These are phyloP conservation scores for Colletotrichum simmondsii DNA, from an alignment of 2,329 filamentous ascomycete species.

Conservation along the genomic window DNA sequence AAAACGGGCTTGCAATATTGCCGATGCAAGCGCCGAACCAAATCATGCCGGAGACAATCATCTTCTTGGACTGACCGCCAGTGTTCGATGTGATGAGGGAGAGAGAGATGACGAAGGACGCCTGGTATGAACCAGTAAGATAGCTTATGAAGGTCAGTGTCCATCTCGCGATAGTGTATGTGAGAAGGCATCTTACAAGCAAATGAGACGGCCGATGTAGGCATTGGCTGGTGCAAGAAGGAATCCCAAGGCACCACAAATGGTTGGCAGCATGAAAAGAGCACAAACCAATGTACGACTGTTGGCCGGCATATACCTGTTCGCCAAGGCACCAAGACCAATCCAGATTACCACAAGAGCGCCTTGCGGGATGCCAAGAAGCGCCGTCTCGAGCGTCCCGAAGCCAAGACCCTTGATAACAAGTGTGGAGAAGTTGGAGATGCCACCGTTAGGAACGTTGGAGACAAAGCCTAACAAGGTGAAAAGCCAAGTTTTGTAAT, in stretches of 20 bases:
- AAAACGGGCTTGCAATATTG: conserved; percentile 72
- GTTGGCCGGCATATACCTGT: conserved; percentile 53
- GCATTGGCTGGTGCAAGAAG: conserved; percentile 61
- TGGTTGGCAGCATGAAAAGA: conserved; percentile 68
- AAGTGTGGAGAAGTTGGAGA: conserved; percentile 69
- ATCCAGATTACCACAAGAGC: conserved; percentile 51
- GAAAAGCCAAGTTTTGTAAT: conserved; percentile 70
- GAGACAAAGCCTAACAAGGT: conserved; percentile 63
- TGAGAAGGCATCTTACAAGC: conserved; percentile 51
- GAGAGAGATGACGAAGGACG: conserved; percentile 52
- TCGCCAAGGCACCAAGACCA: conserved; percentile 52
- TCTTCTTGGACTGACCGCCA: conserved; percentile 70
- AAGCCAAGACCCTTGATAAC: conserved; percentile 70
- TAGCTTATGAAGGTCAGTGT: conserved; percentile 37
- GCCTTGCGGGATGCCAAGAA: conserved; percentile 52
- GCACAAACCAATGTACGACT: conserved; percentile 64
- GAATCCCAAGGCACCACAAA: conserved; percentile 68
- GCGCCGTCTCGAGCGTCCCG: conserved; percentile 47
- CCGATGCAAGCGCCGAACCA: conserved; percentile 70
- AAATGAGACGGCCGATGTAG: conserved; percentile 65
- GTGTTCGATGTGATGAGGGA: conserved; percentile 61
- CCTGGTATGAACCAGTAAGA: conserved; percentile 50
- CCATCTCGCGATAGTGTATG: too few relatives aligned
- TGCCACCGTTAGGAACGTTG: conserved; percentile 68
- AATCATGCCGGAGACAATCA: conserved; percentile 70